Base-by-base conservation (phyloP, 169 alveolate species). In the Toxoplasma gondii region DNA sequence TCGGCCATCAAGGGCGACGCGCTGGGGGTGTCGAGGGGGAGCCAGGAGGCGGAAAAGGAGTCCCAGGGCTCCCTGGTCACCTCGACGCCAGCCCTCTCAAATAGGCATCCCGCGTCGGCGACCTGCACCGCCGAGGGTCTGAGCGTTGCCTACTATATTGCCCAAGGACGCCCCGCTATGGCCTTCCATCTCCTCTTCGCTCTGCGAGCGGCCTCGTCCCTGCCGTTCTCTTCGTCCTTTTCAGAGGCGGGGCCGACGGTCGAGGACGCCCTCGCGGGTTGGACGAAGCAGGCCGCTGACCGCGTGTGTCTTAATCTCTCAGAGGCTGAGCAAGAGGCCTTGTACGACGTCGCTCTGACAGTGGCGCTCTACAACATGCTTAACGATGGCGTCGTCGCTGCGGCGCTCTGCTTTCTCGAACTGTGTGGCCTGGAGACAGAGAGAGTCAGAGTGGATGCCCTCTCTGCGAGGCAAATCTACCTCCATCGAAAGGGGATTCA, bases 371-470 rank as follows among this genome's bases (percentile, higher is more conserved):
- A 93, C 91, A 94, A 94, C 90, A 70, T 96, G 88, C 91, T 96
- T 54, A 92, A 96, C 86, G 97, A 96, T 41, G 97, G 96, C 34
- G 95, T 93, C 64, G 96, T 95, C 70, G 81, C 95, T 22, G 81
- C 96, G 17, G 88, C 94, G 24, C 95, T 95, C 54, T 94, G 96
- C 49, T 92, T 96, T 41, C 83, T 96, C 67, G 97, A 96, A 91
- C 96, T 96, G n/a, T 96, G 97, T 81, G 91, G 91, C 44, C 88
- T 96, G 70, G 97, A 96, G 94, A 95, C 96, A 39, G 96, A 95
- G 45, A 64, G 90, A 93, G 88, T 96, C 39, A 78, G 97, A 19
- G 97, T 96, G 80, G 97, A 96, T 36, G 96, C 95, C 70, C 96
- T 94, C 58, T 95, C 97, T 0, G 97, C 96, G 43, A 90, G 95